Base-by-base conservation (phyloP, 2,329 filamentous ascomycete species). In the Emergomyces orientalis region DNA sequence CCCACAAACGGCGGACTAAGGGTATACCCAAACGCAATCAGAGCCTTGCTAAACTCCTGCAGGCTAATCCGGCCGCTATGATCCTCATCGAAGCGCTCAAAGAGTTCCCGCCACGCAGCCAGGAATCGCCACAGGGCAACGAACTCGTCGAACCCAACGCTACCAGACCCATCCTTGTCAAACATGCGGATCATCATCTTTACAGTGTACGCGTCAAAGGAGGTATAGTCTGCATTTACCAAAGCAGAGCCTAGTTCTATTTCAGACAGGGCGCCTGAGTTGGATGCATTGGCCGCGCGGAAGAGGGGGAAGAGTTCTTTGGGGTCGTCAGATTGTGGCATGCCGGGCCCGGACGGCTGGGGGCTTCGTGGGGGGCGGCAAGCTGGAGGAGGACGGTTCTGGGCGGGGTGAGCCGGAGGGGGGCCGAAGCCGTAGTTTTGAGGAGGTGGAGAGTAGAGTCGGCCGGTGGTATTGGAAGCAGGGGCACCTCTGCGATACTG, bases 131-230 rank as follows among this genome's bases (percentile, higher is more conserved):
- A 99, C 27, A 99, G 82, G 22, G 91, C 93, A 73, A 92, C 95
- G 76, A 99, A 99, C 77, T 97, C 94, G 67, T 94, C 88, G 75
- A 96, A 97, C 65, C 89, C 91, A 74, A 99, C 95, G 17, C 88
- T 89, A 60, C 92, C 91, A 65, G 85, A 89, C 69, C 90, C 88
- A 77, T 97, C 90, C 63, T 88, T 90, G 78, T 97, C 93, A 78
- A 99, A 99, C 94, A 99, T 97, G 73, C 92, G 89, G 69, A 99
- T 97, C 92, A 99, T 97, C 90, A 97, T 96, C 72, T 88, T 88
- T 67, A 97, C 92, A 1, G 94, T 99, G 70, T 96, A 89, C 4
- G 87, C 83, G 76, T 99, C 92, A 75, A 99, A 99, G 4, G 91
- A 85, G 1, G 90, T 90, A 85, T 90, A 97, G 81, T 99, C 94